A percentile compares a stretch with the other conserved stretches of the same genome.
These are phyloP conservation scores for Elsinoe ampelina DNA, from an alignment of 2,329 filamentous ascomycete genomes.

Conservation along the genomic window DNA sequence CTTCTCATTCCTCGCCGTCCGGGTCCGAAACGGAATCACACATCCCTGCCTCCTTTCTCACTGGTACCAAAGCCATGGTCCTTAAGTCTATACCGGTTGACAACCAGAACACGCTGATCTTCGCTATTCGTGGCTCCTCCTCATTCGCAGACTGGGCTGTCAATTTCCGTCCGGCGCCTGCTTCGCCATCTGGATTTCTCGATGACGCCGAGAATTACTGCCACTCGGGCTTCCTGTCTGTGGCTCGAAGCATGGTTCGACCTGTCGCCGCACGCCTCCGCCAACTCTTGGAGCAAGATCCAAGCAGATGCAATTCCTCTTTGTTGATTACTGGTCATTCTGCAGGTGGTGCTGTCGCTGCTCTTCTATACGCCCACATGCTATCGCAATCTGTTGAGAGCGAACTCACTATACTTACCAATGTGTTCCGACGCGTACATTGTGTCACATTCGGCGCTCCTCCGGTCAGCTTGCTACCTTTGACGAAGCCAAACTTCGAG, in stretches of 20 bases:
- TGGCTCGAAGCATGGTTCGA: conserved; percentile 33
- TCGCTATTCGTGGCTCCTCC: conserved; percentile 73
- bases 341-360: conserved; percentile 74
- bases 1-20: conserved; percentile 41
- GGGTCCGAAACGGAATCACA: conserved; percentile 44
- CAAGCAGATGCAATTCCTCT: conserved; percentile 54
- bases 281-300: conserved; percentile 45
- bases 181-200: neutral
- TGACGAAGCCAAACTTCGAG: conserved; percentile 46
- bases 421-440: conserved; percentile 67
- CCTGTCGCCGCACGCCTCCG: conserved; percentile 39
- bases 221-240: conserved; percentile 30
- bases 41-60: conserved; percentile 59
- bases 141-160: conserved; percentile 53
- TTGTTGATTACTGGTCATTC: conserved; percentile 79
- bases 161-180: conserved; percentile 1
- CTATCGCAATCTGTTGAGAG: conserved; percentile 52
- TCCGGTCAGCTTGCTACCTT: conserved; percentile 61
- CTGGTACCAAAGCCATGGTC: conserved; percentile 76
- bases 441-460: conserved; percentile 82
- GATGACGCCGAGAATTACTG: conserved; percentile 11
- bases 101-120: conserved; percentile 67
- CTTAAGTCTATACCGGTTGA: conserved; percentile 74
- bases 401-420: conserved; percentile 60
- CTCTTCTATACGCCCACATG: conserved; percentile 75